Evolutionary conservation across 2,329 filamentous ascomycete genomes (phyloP).

Genomic region (Westerdykella sp.): DNA sequence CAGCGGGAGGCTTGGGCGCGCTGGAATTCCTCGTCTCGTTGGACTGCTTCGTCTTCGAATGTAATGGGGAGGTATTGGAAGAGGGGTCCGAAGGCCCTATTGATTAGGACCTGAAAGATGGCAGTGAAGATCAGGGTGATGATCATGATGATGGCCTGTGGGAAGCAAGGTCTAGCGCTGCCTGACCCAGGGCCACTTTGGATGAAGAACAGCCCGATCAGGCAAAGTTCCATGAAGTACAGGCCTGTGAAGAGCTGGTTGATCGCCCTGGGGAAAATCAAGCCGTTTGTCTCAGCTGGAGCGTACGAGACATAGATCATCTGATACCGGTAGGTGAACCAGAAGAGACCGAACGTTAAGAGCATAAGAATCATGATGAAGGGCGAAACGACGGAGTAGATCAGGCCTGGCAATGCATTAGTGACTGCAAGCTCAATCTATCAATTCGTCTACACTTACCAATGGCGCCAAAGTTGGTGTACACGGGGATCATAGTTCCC

Average conservation of each 20-base stretch:
- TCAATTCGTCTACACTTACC: slow-evolving; percentile 39
- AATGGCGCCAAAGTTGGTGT: slow-evolving; percentile 94
- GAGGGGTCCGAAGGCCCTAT: slow-evolving; percentile 75
- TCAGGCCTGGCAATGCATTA: slow-evolving; percentile 45
- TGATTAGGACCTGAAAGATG: slow-evolving; percentile 74
- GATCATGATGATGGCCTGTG: slow-evolving; percentile 83
- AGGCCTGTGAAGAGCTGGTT: slow-evolving; percentile 93
- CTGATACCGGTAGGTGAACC: slow-evolving; percentile 94
- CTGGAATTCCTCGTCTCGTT: slow-evolving; percentile 85
- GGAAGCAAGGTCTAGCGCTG: slow-evolving; percentile 53
- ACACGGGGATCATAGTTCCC: slow-evolving; percentile 92
- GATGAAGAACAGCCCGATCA: slow-evolving; percentile 86
- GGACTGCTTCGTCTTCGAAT: slow-evolving; percentile 86
- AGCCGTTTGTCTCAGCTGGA: slow-evolving; percentile 81
- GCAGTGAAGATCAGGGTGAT: slow-evolving; percentile 63
- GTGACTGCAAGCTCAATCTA: too few species aligned
- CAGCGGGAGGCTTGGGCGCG: slow-evolving; percentile 67
- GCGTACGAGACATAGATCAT: slow-evolving; percentile 93
- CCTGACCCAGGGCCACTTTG: slow-evolving; percentile 49
- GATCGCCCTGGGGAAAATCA: slow-evolving; percentile 85
- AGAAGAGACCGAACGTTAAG: slow-evolving; percentile 84
- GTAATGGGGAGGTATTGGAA: slow-evolving; percentile 89
- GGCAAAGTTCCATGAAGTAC: slow-evolving; percentile 87
- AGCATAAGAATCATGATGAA: slow-evolving; percentile 90
- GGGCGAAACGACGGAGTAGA: slow-evolving; percentile 84